These are phyloP conservation scores for Eragrostis tef DNA, from an alignment of 202 grass and related monocot genomes.

Conservation along the genomic window DNA sequence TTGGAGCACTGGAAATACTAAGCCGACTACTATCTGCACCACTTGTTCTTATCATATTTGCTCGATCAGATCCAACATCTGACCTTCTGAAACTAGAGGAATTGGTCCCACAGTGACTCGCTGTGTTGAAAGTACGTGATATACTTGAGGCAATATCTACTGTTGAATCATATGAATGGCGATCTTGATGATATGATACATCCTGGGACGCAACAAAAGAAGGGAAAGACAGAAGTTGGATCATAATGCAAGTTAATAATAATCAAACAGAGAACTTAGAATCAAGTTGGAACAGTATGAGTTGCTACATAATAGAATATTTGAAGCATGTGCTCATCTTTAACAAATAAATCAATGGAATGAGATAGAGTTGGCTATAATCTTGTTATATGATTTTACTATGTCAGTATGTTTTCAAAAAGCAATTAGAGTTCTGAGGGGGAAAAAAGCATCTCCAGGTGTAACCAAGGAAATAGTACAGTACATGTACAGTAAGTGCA, in stretches of 20 bases:
- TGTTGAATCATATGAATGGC: conserved; percentile 46
- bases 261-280: too few relatives aligned
- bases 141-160: conserved; percentile 56
- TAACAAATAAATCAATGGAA: conserved; percentile 32
- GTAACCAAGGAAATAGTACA: not conserved
- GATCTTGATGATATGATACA: conserved; percentile 59
- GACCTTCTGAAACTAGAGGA: conserved; percentile 61
- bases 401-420: too few relatives aligned
- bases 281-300: too few relatives aligned
- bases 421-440: too few relatives aligned
- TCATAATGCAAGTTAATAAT: too few relatives aligned
- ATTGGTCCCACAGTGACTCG: conserved; percentile 41
- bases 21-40: conserved; percentile 65
- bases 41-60: conserved; percentile 92
- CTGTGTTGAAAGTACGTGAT: conserved; percentile 57
- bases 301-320: too few relatives aligned
- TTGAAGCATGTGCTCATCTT: not conserved
- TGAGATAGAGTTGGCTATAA: too few relatives aligned
- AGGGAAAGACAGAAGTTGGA: not conserved
- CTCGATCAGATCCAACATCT: conserved; percentile 61
- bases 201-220: conserved; percentile 45
- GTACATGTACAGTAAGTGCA: not conserved
- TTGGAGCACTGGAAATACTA: conserved; percentile 85
- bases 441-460: too few relatives aligned
- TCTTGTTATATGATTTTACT: too few relatives aligned